Conservation (phyloP, 768 basidiomycete genomes). For the Macrolepiota dolichaula region DNA sequence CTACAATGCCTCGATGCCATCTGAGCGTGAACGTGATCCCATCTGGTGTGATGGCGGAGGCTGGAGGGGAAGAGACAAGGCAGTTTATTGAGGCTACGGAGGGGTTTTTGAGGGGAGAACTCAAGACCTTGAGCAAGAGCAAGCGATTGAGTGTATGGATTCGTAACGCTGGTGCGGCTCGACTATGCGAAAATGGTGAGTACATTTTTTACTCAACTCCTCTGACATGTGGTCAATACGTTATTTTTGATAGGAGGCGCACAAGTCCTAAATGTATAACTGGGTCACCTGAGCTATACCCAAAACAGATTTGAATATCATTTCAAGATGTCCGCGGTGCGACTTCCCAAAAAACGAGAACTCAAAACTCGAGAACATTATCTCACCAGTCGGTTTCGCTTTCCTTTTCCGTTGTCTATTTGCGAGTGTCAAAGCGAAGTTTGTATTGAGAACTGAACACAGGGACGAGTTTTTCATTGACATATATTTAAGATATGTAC, state of each 20-base stretch:
- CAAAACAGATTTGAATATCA: neutral
- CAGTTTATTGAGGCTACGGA: neutral
- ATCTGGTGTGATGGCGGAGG: neutral
- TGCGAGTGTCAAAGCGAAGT: too few relatives aligned
- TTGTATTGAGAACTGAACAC: too few relatives aligned
- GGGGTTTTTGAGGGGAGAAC: neutral
- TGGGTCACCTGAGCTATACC: neutral
- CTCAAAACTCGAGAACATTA: too few relatives aligned
- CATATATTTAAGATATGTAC: too few relatives aligned
- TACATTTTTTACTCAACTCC: neutral
- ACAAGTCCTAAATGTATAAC: neutral
- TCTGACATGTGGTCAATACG: neutral
- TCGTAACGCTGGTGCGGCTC: neutral
- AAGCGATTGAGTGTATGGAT: neutral
- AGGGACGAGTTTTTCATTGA: too few relatives aligned
- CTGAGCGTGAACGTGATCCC: neutral
- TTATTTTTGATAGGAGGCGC: neutral
- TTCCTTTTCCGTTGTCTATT: too few relatives aligned
- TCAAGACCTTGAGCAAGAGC: neutral
- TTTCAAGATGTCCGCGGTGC: too few relatives aligned
- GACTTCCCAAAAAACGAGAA: too few relatives aligned
- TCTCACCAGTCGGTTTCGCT: too few relatives aligned
- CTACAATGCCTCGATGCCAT: neutral
- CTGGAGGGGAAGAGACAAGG: neutral
- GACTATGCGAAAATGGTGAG: neutral